Evolutionary conservation across 1,139 yeast species (phyloP).

Genomic region (Hyphopichia buzzinii): DNA sequence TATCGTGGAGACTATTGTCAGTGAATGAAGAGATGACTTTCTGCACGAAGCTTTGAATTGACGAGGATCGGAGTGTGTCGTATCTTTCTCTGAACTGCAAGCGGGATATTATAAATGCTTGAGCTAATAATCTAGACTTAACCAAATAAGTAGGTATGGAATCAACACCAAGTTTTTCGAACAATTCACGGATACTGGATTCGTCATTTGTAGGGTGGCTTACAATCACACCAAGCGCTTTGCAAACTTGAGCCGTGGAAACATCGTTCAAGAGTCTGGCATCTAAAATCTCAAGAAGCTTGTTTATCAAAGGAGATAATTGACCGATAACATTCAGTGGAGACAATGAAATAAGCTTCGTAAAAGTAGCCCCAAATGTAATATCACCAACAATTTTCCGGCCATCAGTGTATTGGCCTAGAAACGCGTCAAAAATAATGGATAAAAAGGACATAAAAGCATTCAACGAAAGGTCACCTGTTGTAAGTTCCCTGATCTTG

Average conservation of each 20-base stretch:
- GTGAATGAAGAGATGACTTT: slow-evolving; percentile 8
- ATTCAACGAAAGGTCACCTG: slow-evolving; percentile 8
- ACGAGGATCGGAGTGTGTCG: slow-evolving; percentile 4
- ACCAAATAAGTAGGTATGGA: slow-evolving; percentile 15
- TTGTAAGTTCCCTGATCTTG: slow-evolving; percentile 20
- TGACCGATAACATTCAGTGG: slow-evolving; percentile 26
- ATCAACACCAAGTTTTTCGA: slow-evolving; percentile 9
- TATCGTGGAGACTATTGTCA: slow-evolving; percentile 20
- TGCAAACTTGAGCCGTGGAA: slow-evolving; percentile 40
- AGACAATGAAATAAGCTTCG: slow-evolving; percentile 35
- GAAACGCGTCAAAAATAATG: slow-evolving; percentile 28
- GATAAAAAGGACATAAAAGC: slow-evolving; percentile 18
- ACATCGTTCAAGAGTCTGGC: slow-evolving; percentile 29
- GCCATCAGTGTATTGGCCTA: slow-evolving; percentile 20
- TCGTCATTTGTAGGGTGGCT: slow-evolving; percentile 37
- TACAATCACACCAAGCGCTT: slow-evolving; percentile 54
- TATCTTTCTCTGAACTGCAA: slow-evolving; percentile 39
- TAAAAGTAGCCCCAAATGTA: slow-evolving; percentile 27
- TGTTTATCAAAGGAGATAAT: slow-evolving; percentile 17
- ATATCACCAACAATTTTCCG: slow-evolving; percentile 15
- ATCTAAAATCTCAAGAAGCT: slow-evolving; percentile 22
- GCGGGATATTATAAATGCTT: slow-evolving; percentile 54
- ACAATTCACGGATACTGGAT: slow-evolving; percentile 9
- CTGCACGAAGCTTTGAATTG: not conserved
- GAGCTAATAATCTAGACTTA: slow-evolving; percentile 31